Evolutionary conservation across 1,284 basidiomycete genomes (phyloP), one percentile per base, ranked within the genome.

Genomic region (Apiotrichum akiyoshidainum): DNA sequence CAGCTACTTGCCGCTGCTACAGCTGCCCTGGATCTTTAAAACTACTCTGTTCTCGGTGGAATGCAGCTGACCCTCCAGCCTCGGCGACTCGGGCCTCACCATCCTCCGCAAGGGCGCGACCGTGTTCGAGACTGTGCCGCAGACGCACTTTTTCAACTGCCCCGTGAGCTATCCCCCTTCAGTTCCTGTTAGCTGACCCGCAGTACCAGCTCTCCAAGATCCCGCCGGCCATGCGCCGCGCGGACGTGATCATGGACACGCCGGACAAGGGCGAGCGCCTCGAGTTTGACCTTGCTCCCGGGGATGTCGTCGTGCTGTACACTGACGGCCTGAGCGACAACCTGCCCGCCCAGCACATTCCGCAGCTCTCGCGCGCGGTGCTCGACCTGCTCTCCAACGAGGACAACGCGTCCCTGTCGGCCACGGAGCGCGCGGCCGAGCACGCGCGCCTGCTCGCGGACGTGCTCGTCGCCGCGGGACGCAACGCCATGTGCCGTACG

Each of bases 301-400:
- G 76, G 19, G 78, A 79, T 53, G 65, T 76, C 13, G 64, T 79
- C n/a, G 41, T 78, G 5, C 64, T 77, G 41, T 79, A 73, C 55
- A 83, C 82, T n/a, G 83, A 84, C 65, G 83, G 83, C 0, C 70
- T 83, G 45, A 77, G 76, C 45, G 83, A 84, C 66, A 84, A 84
- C 66, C 76, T 82, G 46, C 79, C 79, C 42, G 61, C 71, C 8
- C 59, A 71, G 34, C 78, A 80, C 59, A 64, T 78, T n/a, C 66
- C 76, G 14, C 63, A 71, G 19, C 70, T 79, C 13, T 56, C 67
- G 42, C 39, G 53, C 5, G 63, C 64, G 14, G 61, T 75, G 26
- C 61, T 66, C 50, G 54, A 64, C 39, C 60, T 74, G 31, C 64
- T 75, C 17, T 41, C 54, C 10, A 64, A 62, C 35, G 71, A 74